phyloP scores from a whole-genome alignment of 2,329 filamentous ascomycete genomes.

The Colletotrichum viniferum region DNA sequence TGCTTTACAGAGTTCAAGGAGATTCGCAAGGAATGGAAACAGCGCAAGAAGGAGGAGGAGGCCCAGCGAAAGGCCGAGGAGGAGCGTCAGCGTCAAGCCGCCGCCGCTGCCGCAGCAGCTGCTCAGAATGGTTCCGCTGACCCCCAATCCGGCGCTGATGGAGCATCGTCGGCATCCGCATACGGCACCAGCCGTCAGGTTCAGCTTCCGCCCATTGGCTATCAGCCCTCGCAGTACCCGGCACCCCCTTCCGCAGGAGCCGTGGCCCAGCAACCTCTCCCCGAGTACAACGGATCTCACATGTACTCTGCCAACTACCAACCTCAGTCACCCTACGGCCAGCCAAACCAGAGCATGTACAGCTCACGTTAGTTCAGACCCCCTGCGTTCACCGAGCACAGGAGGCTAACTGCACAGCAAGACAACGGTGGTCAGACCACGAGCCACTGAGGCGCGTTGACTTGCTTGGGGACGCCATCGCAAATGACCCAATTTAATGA shows the following conservation, averaged over 20 bases:
- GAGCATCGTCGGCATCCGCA: conserved; percentile 59
- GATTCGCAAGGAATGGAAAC: conserved; percentile 99
- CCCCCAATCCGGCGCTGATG: conserved; percentile 51
- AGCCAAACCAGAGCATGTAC: conserved; percentile 63
- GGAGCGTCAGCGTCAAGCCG: conserved; percentile 69
- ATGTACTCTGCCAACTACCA: conserved; percentile 61
- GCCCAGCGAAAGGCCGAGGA: conserved; percentile 88
- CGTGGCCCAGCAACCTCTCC: conserved; percentile 50
- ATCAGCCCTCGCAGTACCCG: conserved; percentile 70
- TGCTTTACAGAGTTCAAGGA: conserved; percentile 87
- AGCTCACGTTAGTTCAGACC: conserved; percentile 55
- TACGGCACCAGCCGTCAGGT: conserved; percentile 62
- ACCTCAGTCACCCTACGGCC: conserved; percentile 63
- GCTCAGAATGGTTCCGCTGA: conserved; percentile 56
- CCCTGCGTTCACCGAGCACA: not conserved
- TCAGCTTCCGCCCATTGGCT: conserved; percentile 78
- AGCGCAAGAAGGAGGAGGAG: conserved; percentile 98
- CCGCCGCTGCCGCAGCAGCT: conserved; percentile 49
- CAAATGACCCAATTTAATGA: conserved; percentile 9
- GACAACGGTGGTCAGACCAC: conserved; percentile 23
- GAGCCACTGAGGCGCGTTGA: conserved; percentile 12
- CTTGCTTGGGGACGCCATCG: not conserved
- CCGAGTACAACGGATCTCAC: conserved; percentile 59
- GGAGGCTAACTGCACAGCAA: conserved; percentile 19
- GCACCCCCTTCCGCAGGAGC: conserved; percentile 62